Evolutionary conservation across 2,329 filamentous ascomycete genomes (phyloP).

Genomic region (Fonsecaea erecta): DNA sequence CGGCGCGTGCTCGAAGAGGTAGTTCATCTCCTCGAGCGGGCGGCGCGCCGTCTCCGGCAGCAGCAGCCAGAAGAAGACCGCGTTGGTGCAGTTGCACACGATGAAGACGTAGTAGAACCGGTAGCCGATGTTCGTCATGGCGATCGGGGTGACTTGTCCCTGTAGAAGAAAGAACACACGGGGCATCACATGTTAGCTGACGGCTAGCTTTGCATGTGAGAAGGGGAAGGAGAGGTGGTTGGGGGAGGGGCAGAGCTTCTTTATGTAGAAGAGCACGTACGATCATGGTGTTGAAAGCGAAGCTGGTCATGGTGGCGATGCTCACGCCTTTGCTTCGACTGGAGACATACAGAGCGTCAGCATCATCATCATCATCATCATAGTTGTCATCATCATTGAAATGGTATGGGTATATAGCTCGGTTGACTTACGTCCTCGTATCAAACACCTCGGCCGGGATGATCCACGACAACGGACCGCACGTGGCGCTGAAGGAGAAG

Average conservation of each 20-base stretch:
- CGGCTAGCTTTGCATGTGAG: not conserved
- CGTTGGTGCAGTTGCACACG: conserved; percentile 71
- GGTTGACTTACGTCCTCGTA: conserved; percentile 60
- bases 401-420: no score
- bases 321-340: conserved; percentile 71
- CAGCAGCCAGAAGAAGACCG: conserved; percentile 69
- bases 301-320: conserved; percentile 73
- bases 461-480: conserved; percentile 69
- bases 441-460: conserved; percentile 72
- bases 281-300: conserved; percentile 78
- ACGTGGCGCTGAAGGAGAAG: conserved; percentile 73
- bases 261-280: conserved; percentile 39
- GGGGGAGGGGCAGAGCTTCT: no score
- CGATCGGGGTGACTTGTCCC: conserved; percentile 67
- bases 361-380: not conserved
- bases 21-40: conserved; percentile 70
- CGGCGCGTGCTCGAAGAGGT: conserved; percentile 68
- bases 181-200: no score
- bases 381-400: no score
- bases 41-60: conserved; percentile 65
- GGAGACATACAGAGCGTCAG: not conserved
- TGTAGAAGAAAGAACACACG: no score
- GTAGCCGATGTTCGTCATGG: conserved; percentile 61
- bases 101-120: conserved; percentile 66
- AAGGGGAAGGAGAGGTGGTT: not conserved